Evolutionary conservation across 441 rosid genomes (phyloP), one percentile per base, ranked within the genome.

Genomic region (Populus trichocarpa): DNA sequence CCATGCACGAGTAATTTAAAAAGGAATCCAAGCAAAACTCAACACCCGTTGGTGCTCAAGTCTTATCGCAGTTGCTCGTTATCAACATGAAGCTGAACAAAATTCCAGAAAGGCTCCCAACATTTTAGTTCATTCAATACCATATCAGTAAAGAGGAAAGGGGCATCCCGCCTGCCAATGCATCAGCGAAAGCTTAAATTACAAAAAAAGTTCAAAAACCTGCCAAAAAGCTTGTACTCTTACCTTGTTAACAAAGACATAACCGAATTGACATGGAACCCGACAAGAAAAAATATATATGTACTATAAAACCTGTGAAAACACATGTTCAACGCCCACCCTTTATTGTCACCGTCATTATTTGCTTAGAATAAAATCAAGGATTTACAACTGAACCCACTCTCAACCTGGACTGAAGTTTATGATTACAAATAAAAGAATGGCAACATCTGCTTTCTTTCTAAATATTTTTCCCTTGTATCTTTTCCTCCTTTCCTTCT

Each of bases 361-460:
- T 50, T 50, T 74, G 74, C 68, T 68, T 76, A 81, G 73, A 72
- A 81, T 83, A 85, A 78, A 81, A 86, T 75, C 61, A 35, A 79
- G 76, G 84, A 80, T 83, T 83, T 86, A 83, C 87, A 81, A 75
- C 73, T 75, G 61, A 36, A n/a, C 78, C 65, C 78, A 42, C 81
- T 12, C 25, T 13, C 30, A 82, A 74, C 72, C 57, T 50, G 57
- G 42, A 38, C 79, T 74, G 42, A 67, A 63, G 71, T 74, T 80
- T 79, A 67, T 73, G 76, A 69, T 14, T 76, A 84, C 83, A 82
- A 87, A 77, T 84, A 75, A 84, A 85, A 85, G 86, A 88, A 88
- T 83, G 83, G 70, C 69, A 57, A 75, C 66, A 72, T 82, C 79
- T 81, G 79, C 79, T 82, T 80, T 67, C 84, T 84, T 79, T 77